These are phyloP conservation scores for Annulohypoxylon moriforme DNA, from an alignment of 495 filamentous ascomycete genomes.

Conservation along the genomic window DNA sequence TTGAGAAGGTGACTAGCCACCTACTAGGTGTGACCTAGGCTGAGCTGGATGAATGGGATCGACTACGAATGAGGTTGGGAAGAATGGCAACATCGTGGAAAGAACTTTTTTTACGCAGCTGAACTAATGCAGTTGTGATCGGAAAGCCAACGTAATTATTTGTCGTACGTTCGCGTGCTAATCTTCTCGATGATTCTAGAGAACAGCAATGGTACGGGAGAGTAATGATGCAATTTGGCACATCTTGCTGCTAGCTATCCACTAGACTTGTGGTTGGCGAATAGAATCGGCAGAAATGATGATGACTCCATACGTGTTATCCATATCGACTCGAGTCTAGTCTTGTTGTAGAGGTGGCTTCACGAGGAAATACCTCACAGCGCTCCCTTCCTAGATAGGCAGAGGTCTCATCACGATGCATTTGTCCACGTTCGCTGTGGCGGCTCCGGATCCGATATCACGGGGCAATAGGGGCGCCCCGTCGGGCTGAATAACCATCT, in stretches of 20 bases:
- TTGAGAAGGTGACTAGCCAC: background rate
- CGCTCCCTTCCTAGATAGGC: constrained; percentile 5
- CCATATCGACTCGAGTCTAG: constrained; percentile 3
- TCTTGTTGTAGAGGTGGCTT: constrained; percentile 1
- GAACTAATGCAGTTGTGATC: constrained; percentile 6
- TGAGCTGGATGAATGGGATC: background rate
- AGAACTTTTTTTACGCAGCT: background rate
- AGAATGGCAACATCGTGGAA: background rate
- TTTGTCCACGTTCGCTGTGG: constrained; percentile 34
- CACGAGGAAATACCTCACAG: constrained; percentile 9
- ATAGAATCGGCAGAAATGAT: constrained; percentile 10
- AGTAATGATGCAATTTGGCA: constrained; percentile 8
- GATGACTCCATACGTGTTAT: constrained; percentile 15
- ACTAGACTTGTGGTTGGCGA: constrained; percentile 6
- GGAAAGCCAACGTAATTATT: background rate
- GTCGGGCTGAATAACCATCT: constrained; percentile 6
- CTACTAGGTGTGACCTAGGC: background rate
- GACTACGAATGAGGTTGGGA: background rate
- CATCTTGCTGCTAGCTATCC: constrained; percentile 18
- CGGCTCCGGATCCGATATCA: constrained; percentile 34
- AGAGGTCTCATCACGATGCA: constrained; percentile 14
- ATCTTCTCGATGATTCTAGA: constrained; percentile 8
- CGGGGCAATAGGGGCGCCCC: constrained; percentile 18
- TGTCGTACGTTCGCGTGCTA: constrained; percentile 1
- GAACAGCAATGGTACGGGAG: background rate